These are phyloP conservation scores for Trypanosoma theileri DNA, from an alignment of 208 protist species.

Conservation along the genomic window DNA sequence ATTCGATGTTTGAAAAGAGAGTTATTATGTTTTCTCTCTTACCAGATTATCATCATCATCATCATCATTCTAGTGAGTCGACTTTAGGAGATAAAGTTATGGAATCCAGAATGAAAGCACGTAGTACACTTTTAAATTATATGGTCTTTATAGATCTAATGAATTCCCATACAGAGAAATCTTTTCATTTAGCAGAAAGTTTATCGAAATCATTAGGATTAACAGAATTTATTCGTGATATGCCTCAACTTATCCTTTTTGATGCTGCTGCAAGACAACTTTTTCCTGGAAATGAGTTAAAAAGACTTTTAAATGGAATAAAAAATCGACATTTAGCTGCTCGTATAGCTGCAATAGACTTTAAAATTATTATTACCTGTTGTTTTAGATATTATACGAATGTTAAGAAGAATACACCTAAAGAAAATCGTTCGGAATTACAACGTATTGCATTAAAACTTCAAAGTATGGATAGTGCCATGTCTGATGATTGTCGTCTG, in stretches of 20 bases:
- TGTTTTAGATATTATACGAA: constrained; percentile 36
- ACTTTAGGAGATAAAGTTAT: neutral
- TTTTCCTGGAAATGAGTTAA: constrained; percentile 34
- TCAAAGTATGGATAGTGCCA: constrained; percentile 29
- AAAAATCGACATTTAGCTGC: constrained; percentile 44
- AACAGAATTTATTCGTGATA: constrained; percentile 35
- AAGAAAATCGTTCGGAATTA: constrained; percentile 34
- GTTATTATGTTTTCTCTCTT: constrained; percentile 13
- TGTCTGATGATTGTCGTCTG: constrained; percentile 32
- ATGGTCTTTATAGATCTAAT: constrained; percentile 12
- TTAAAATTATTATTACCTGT: constrained; percentile 26
- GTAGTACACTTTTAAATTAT: constrained; percentile 18
- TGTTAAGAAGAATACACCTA: constrained; percentile 30
- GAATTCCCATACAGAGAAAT: neutral
- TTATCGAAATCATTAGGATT: constrained; percentile 45
- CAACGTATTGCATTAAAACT: constrained; percentile 42
- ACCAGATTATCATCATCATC: neutral
- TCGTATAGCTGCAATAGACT: constrained; percentile 35
- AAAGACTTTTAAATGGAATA: constrained; percentile 34
- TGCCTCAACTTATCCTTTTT: constrained; percentile 46
- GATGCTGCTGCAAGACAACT: constrained; percentile 60
- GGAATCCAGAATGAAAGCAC: constrained; percentile 1
- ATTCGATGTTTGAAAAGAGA: constrained; percentile 17
- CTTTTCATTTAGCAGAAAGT: constrained; percentile 6
- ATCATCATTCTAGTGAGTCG: neutral